Percentiles rank a stretch among this genome's conserved stretches.
phyloP scores from a whole-genome alignment of 2,329 filamentous ascomycete species.

The Apiospora malaysiana region DNA sequence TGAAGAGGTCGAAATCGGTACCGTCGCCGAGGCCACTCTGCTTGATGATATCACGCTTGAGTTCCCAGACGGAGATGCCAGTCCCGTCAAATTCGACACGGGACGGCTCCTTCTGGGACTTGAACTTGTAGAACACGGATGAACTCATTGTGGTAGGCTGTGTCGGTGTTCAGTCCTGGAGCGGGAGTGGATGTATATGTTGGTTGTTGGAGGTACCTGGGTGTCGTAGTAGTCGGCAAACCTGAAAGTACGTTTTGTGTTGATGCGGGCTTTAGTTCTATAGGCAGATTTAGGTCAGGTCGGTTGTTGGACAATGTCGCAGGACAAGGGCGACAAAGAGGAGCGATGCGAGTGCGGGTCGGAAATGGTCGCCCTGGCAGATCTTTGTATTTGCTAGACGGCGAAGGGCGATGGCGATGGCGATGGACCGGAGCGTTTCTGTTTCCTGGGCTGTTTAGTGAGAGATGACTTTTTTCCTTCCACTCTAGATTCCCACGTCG shows the following conservation, averaged over 20 bases:
- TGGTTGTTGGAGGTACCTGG: neutral
- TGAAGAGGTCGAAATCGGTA: conserved; percentile 93
- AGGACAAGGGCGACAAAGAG: neutral
- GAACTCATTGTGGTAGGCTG: conserved; percentile 74
- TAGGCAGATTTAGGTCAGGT: conserved; percentile 14
- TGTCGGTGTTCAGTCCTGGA: neutral
- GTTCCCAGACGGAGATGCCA: conserved; percentile 95
- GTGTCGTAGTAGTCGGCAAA: neutral
- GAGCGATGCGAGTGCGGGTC: neutral
- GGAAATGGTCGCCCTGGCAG: neutral
- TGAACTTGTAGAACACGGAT: conserved; percentile 99
- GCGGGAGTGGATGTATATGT: neutral
- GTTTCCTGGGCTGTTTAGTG: conserved; percentile 24
- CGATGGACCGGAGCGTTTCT: conserved; percentile 23
- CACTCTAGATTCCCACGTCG: conserved; percentile 23
- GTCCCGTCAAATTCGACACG: conserved; percentile 97
- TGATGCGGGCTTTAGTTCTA: conserved; percentile 4
- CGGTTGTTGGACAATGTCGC: neutral
- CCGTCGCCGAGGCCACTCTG: conserved; percentile 94
- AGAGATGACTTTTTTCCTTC: conserved; percentile 30
- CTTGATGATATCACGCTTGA: conserved; percentile 98
- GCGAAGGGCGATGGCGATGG: neutral
- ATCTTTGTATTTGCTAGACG: neutral
- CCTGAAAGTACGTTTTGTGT: conserved; percentile 1
- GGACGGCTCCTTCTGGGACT: conserved; percentile 94